A percentile compares a stretch with the other conserved stretches of the same genome.
phyloP scores from a whole-genome alignment of 306 rosid genomes.

The Calophaca sinica region DNA sequence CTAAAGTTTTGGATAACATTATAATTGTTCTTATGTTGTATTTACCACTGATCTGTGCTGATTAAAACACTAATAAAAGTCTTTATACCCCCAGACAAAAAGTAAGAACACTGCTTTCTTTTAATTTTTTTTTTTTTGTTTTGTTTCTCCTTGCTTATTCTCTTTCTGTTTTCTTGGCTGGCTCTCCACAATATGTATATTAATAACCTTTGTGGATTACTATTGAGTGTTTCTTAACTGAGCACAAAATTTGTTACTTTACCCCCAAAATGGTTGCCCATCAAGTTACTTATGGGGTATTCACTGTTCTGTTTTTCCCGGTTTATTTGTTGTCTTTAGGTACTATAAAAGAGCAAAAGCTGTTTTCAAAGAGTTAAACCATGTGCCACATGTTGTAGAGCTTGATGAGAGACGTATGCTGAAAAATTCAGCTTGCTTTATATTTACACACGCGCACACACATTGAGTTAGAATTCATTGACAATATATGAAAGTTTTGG shows the following conservation, averaged over 20 bases:
- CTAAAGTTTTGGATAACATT: constrained; percentile 2
- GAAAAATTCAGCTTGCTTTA: constrained; percentile 29
- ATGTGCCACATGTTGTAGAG: constrained; percentile 82
- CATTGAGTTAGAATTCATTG: neutral
- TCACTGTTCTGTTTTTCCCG: constrained; percentile 1
- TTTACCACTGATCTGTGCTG: too few species aligned
- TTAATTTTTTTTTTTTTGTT: too few species aligned
- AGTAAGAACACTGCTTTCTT: too few species aligned
- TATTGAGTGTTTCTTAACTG: constrained; percentile 26
- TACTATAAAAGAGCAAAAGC: constrained; percentile 86
- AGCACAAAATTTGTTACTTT: constrained; percentile 5
- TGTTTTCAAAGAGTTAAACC: constrained; percentile 81
- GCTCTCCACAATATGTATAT: neutral
- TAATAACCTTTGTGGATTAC: constrained; percentile 23
- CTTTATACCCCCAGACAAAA: too few species aligned
- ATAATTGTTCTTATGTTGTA: neutral
- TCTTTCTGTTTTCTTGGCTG: neutral
- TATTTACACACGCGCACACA: neutral
- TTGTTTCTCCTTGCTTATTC: too few species aligned
- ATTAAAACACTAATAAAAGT: too few species aligned
- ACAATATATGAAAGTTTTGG: too few species aligned
- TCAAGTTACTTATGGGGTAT: neutral
- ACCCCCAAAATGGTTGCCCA: neutral
- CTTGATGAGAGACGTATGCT: constrained; percentile 85
- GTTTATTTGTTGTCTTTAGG: constrained; percentile 52